Evolutionary conservation across 495 filamentous ascomycete genomes (phyloP).

Genomic region (Podospora sp.): DNA sequence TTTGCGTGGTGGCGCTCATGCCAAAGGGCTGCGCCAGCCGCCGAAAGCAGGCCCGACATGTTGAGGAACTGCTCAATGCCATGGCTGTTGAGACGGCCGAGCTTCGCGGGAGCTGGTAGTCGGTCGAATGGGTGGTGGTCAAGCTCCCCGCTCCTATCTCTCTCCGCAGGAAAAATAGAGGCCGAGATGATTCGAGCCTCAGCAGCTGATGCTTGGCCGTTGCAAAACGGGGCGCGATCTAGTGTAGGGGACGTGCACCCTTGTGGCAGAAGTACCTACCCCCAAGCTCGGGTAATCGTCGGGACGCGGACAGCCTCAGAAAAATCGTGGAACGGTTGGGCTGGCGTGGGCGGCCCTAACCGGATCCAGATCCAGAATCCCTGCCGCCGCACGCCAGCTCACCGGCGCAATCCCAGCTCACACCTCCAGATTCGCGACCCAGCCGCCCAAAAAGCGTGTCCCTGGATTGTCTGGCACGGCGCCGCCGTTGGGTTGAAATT

Average conservation of each 20-base stretch:
- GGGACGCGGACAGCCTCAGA: neutral
- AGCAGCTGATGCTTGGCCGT: neutral
- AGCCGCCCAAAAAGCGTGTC: neutral
- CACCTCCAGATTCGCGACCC: conserved; percentile 12
- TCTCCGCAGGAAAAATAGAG: neutral
- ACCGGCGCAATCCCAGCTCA: neutral
- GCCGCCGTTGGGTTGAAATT: conserved; percentile 7
- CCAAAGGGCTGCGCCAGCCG: conserved; percentile 29
- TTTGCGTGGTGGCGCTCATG: neutral
- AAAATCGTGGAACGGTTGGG: neutral
- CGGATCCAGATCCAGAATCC: neutral
- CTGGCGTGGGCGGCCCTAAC: neutral
- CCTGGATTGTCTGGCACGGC: neutral
- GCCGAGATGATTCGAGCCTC: neutral
- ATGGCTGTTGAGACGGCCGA: conserved; percentile 24
- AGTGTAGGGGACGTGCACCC: neutral
- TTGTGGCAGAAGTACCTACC: neutral
- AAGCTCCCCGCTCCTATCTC: neutral
- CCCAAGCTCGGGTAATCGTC: neutral
- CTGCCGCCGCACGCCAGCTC: neutral
- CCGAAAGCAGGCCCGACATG: conserved; percentile 37
- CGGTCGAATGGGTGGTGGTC: neutral
- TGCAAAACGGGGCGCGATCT: neutral
- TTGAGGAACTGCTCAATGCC: conserved; percentile 24
- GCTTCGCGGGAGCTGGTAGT: neutral